Evolutionary conservation across 2,329 filamentous ascomycete genomes (phyloP).

Genomic region (Chaetomium globosum): DNA sequence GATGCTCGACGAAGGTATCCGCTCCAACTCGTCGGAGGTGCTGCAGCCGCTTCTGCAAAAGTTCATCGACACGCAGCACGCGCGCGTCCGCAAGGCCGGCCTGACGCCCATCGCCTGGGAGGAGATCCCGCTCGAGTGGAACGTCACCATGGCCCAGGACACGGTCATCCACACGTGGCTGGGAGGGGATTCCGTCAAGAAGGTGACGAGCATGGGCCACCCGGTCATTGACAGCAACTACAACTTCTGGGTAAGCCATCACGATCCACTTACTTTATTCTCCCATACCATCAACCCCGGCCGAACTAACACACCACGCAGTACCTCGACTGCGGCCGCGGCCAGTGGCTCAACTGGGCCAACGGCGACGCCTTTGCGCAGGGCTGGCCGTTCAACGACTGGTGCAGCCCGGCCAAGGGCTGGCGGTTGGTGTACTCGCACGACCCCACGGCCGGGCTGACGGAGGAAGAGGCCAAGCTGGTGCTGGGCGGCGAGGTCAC

Average conservation of each 20-base stretch:
- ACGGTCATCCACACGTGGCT: slow-evolving; percentile 81
- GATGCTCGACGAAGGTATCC: slow-evolving; percentile 70
- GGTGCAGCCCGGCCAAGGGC: slow-evolving; percentile 77
- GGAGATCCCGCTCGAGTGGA: slow-evolving; percentile 79
- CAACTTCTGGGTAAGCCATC: slow-evolving; percentile 67
- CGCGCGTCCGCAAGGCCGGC: slow-evolving; percentile 62
- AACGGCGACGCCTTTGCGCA: slow-evolving; percentile 55
- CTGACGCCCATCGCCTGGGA: slow-evolving; percentile 83
- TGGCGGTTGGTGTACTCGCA: slow-evolving; percentile 83
- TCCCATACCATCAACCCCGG: background rate
- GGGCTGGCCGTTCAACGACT: slow-evolving; percentile 75
- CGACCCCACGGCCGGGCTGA: slow-evolving; percentile 69
- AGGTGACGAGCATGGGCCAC: slow-evolving; percentile 64
- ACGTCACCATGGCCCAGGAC: slow-evolving; percentile 69
- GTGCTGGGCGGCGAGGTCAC: slow-evolving; percentile 82
- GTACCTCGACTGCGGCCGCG: slow-evolving; percentile 83
- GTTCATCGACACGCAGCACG: slow-evolving; percentile 72
- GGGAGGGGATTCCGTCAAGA: slow-evolving; percentile 62
- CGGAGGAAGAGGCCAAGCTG: slow-evolving; percentile 62
- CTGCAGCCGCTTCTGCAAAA: slow-evolving; percentile 76
- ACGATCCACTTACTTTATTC: background rate
- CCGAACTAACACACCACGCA: slow-evolving; percentile 39
- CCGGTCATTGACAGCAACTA: slow-evolving; percentile 76
- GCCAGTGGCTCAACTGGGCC: slow-evolving; percentile 74
- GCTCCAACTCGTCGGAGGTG: slow-evolving; percentile 64